These are phyloP conservation scores for Hymenoscyphus linearis DNA, from an alignment of 2,329 filamentous ascomycete genomes.

Conservation along the genomic window DNA sequence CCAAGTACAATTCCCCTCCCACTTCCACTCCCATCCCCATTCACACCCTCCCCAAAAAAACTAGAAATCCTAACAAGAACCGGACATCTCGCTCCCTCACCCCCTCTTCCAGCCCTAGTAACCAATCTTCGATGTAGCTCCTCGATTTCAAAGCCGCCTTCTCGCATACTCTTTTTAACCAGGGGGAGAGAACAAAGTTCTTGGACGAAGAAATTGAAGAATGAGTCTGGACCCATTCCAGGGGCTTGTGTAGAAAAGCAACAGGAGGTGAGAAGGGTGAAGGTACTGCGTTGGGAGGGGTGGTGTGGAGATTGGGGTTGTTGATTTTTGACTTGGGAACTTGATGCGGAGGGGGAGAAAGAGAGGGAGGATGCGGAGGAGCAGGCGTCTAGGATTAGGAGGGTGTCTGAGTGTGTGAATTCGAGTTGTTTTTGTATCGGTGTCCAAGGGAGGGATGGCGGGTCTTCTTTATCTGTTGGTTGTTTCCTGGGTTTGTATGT, in stretches of 20 bases:
- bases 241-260: conserved; percentile 3
- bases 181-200: conserved; percentile 1
- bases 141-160: not conserved
- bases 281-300: not conserved
- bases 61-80: not conserved
- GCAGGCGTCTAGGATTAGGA: conserved; percentile 7
- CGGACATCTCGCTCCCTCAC: not conserved
- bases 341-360: not conserved
- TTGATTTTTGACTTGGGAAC: not conserved
- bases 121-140: conserved; percentile 3
- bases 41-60: not conserved
- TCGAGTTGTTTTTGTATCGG: conserved; percentile 4
- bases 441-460: conserved; percentile 6
- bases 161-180: not conserved
- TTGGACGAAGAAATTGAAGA: conserved; percentile 5
- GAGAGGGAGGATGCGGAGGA: not conserved
- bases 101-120: not conserved
- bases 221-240: conserved; percentile 3
- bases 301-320: not conserved
- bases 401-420: not conserved
- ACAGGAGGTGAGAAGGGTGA: conserved; percentile 4
- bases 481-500: not conserved
- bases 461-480: not conserved
- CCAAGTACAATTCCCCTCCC: not conserved
- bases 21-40: not conserved